Base-by-base conservation (phyloP, 169 alveolate genomes). In the Eimeria sp. region DNA sequence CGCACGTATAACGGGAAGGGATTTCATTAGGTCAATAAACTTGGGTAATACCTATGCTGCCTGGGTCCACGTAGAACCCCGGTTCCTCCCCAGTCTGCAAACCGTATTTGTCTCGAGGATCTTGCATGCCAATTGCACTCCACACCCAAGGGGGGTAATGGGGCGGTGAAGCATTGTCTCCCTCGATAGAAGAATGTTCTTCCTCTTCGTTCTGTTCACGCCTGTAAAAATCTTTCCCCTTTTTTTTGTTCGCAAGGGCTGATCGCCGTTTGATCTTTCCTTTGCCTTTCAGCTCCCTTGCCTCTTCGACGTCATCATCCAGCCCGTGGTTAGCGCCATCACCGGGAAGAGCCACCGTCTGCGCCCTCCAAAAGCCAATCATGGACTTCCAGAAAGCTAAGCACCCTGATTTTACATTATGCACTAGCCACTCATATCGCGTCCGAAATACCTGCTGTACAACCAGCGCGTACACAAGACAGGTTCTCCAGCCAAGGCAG, bases 61-160 rank as follows among this genome's bases (percentile, higher is more conserved):
- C 89, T 80, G 89, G 89, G 58, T 80, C 89, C 67, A 80, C 89
- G 34, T 80, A 80, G 45, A 80, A 49, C 47, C 49, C 58, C 16
- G 40, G 51, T 43, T 40, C 30, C 84, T 34, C 84, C 43, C 84
- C 84, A 22, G 61, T 43, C 30, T 22, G 61, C 30, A 43, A 18
- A 75, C 34, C 51, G 84, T 75, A 75, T 45, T 43, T 80, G 63
- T 25, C 51, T 47, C 45, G 61, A 10, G 95, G 95, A 54, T 72
- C 76, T 22, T 67, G 75, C 61, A 89, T 67, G 51, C 95, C 95
- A 51, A 89, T 70, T 43, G 95, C 58, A 40, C 34, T 43, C 95
- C 95, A 89, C 25, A 89, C 67, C 95, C 95, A 89, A 27, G 73
- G 63, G 25, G 95, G 95, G 45, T 89, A 89, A 10, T 54, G 78